Evolutionary conservation across 2,329 filamentous ascomycete species (phyloP).

Genomic region (Tolypocladium inflatum): DNA sequence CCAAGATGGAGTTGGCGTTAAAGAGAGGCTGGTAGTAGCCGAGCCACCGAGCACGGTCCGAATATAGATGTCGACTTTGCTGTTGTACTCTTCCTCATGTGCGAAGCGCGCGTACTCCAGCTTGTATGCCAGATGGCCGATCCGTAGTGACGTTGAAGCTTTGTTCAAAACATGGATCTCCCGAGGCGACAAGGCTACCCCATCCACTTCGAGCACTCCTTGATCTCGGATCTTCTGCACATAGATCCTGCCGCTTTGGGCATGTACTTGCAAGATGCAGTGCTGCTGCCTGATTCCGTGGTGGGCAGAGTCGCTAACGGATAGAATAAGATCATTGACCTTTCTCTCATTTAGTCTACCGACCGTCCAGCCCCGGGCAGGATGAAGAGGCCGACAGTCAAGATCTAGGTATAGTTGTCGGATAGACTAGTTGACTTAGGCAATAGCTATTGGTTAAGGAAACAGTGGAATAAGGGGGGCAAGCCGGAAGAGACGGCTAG

Average conservation of each 20-base stretch:
- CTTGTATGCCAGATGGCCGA: not conserved
- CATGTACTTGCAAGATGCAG: not conserved
- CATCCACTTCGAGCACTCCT: not conserved
- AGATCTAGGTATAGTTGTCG: too few species aligned
- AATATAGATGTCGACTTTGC: not conserved
- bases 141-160: not conserved
- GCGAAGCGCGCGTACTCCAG: not conserved
- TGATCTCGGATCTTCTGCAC: not conserved
- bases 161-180: not conserved
- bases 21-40: not conserved
- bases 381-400: not conserved
- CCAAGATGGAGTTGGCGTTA: not conserved
- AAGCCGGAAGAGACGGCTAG: too few species aligned
- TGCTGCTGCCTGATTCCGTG: not conserved
- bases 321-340: not conserved
- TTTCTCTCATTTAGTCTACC: not conserved
- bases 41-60: not conserved
- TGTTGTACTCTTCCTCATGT: not conserved
- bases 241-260: not conserved
- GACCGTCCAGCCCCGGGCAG: not conserved
- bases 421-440: too few species aligned
- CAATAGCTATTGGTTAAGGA: too few species aligned
- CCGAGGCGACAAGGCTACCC: not conserved
- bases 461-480: too few species aligned
- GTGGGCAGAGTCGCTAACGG: not conserved